A percentile compares a stretch with the other conserved stretches of the same genome.
These are phyloP conservation scores for Pythium dissotocum DNA, from an alignment of 352 stramenopile genomes.

Conservation along the genomic window DNA sequence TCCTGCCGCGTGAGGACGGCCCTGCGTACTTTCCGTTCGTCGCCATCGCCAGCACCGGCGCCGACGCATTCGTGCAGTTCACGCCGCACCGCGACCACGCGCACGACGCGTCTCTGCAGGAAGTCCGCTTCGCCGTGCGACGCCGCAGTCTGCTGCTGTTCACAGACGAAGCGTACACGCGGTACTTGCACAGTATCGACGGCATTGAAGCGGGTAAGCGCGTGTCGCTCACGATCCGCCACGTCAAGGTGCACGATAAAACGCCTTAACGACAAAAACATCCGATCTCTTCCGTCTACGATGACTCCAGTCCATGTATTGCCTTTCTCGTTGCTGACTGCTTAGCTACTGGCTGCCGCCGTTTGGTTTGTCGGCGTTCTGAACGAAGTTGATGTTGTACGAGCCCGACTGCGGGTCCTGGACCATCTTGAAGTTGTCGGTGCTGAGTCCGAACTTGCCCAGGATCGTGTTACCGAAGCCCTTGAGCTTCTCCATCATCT, in stretches of 20 bases:
- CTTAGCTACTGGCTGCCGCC: not conserved
- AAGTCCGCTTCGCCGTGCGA: conserved; percentile 12
- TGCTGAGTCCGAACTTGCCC: conserved; percentile 98
- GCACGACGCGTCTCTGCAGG: not conserved
- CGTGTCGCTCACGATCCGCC: conserved; percentile 35
- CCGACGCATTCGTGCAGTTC: conserved; percentile 58
- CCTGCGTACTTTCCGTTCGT: conserved; percentile 70
- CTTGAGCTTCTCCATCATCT: conserved; percentile 98
- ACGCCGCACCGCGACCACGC: conserved; percentile 45
- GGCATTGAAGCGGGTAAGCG: conserved; percentile 24
- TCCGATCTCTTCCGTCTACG: too few species aligned
- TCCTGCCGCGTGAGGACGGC: conserved; percentile 72
- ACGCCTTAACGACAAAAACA: not conserved
- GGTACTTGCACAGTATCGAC: conserved; percentile 37
- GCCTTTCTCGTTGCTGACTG: not conserved
- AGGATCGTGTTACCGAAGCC: conserved; percentile 98
- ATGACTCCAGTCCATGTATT: too few species aligned
- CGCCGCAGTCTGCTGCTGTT: conserved; percentile 33
- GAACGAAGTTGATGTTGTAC: conserved; percentile 97
- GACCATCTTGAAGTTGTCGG: conserved; percentile 99
- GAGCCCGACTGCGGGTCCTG: conserved; percentile 96
- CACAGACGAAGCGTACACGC: conserved; percentile 32
- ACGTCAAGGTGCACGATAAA: conserved; percentile 11
- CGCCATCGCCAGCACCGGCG: conserved; percentile 63
- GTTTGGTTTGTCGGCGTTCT: conserved; percentile 36